phyloP scores from a whole-genome alignment of 208 protist species.

The Trypanosoma grayi region DNA sequence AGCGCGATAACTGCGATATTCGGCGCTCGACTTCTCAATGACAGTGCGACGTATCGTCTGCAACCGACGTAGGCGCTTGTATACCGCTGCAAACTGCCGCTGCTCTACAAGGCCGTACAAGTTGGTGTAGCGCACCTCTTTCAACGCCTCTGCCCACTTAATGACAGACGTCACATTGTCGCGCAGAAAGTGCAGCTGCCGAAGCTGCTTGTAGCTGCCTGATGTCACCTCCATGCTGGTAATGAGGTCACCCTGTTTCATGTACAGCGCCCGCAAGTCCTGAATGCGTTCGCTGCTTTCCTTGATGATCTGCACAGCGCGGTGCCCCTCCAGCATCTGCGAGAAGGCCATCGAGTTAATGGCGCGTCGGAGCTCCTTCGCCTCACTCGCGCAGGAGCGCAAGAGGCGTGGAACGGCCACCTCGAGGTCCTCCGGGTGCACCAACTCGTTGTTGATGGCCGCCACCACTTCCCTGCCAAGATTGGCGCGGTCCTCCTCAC shows the following conservation, averaged over 20 bases:
- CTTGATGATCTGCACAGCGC: slow-evolving; percentile 70
- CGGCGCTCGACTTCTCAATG: slow-evolving; percentile 47
- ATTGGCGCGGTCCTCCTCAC: slow-evolving; percentile 44
- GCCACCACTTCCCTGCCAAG: slow-evolving; percentile 65
- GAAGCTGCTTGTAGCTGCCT: slow-evolving; percentile 64
- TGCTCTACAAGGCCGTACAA: slow-evolving; percentile 61
- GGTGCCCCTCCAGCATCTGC: slow-evolving; percentile 77
- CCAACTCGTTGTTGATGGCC: slow-evolving; percentile 77
- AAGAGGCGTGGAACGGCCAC: slow-evolving; percentile 74
- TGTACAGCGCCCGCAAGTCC: slow-evolving; percentile 59
- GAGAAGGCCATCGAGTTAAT: slow-evolving; percentile 81
- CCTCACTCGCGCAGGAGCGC: slow-evolving; percentile 67
- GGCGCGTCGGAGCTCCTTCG: slow-evolving; percentile 65
- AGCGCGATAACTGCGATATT: slow-evolving; percentile 58
- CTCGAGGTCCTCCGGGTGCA: slow-evolving; percentile 65
- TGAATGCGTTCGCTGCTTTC: slow-evolving; percentile 57
- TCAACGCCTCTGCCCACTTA: slow-evolving; percentile 75
- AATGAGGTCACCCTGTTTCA: slow-evolving; percentile 78
- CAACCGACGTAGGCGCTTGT: slow-evolving; percentile 57
- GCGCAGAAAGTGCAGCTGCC: slow-evolving; percentile 71
- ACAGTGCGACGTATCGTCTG: slow-evolving; percentile 77
- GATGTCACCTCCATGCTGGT: slow-evolving; percentile 63
- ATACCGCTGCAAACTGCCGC: slow-evolving; percentile 56
- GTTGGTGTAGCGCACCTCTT: slow-evolving; percentile 78
- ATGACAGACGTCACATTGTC: slow-evolving; percentile 83